A percentile compares a stretch with the other conserved stretches of the same genome.
These are phyloP conservation scores for Lecanoromycetidae sp. DNA, from an alignment of 2,329 filamentous ascomycete species.

Conservation along the genomic window DNA sequence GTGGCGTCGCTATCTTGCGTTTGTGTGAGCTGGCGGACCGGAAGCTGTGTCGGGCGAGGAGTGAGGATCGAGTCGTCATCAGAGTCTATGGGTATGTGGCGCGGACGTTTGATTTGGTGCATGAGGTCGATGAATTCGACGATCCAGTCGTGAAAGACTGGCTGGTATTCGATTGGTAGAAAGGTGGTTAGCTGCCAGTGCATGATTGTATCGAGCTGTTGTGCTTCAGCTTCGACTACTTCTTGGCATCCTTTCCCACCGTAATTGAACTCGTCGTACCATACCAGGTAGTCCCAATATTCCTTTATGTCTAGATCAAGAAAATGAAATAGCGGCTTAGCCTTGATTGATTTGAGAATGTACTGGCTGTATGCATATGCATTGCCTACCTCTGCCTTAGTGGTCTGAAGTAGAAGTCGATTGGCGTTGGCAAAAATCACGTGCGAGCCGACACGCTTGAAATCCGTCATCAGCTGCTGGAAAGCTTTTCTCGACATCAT, in stretches of 20 bases:
- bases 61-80: conserved; percentile 42
- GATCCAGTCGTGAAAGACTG: conserved; percentile 81
- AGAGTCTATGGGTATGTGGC: conserved; percentile 42
- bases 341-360: conserved; percentile 92
- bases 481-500: conserved; percentile 98
- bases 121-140: conserved; percentile 92
- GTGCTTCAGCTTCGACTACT: conserved; percentile 62
- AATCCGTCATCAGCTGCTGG: conserved; percentile 93
- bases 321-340: conserved; percentile 91
- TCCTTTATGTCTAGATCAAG: conserved; percentile 95
- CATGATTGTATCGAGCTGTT: conserved; percentile 84
- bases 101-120: conserved; percentile 68
- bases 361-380: conserved; percentile 96
- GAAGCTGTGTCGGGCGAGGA: conserved; percentile 48
- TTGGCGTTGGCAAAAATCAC: conserved; percentile 91
- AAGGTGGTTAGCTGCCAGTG: conserved; percentile 96
- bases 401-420: conserved; percentile 82
- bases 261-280: conserved; percentile 99
- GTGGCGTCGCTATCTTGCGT: conserved; percentile 48
- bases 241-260: conserved; percentile 83
- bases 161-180: conserved; percentile 66
- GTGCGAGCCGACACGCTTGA: conserved; percentile 85
- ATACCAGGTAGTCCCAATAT: conserved; percentile 98
- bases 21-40: conserved; percentile 44
- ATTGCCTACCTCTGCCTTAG: conserved; percentile 91